Conservation (phyloP, 345 rosid species). For the Sonneratia alba region DNA sequence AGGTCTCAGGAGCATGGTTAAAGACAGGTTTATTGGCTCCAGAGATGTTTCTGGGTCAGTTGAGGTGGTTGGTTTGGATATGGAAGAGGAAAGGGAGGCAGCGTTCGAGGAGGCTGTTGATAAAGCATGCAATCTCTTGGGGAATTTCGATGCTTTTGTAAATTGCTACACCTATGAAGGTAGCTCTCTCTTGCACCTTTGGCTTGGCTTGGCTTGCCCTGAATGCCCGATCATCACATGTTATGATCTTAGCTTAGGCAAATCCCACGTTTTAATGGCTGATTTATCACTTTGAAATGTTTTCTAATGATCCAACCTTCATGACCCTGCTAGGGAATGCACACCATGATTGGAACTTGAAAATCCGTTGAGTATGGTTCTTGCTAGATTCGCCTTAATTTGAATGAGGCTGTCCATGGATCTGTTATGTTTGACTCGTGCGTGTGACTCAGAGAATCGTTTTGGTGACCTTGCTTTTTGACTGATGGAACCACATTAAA, state of each 20-base stretch:
- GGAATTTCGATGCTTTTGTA: slow-evolving; percentile 67
- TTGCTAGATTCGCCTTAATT: neutral
- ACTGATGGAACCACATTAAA: neutral
- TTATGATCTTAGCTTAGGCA: neutral
- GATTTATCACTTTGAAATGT: neutral
- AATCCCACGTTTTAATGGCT: neutral
- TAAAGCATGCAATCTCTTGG: slow-evolving; percentile 45
- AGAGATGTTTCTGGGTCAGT: slow-evolving; percentile 23
- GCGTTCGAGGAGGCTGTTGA: slow-evolving; percentile 65
- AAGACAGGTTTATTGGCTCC: slow-evolving; percentile 33
- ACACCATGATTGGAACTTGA: neutral
- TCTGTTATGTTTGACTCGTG: neutral
- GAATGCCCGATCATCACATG: neutral
- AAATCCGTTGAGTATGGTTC: neutral
- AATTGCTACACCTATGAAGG: slow-evolving; percentile 70
- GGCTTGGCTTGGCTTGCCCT: neutral
- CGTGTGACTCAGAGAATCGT: neutral
- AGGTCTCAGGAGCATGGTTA: slow-evolving; percentile 24
- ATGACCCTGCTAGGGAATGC: neutral
- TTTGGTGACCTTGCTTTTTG: neutral
- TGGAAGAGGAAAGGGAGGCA: slow-evolving; percentile 65
- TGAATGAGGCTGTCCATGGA: neutral
- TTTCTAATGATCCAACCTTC: neutral
- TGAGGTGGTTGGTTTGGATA: slow-evolving; percentile 55
- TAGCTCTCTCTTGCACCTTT: slow-evolving; percentile 7